Conservation (phyloP, 1,284 basidiomycete species). For the Prillingera fragicola region DNA sequence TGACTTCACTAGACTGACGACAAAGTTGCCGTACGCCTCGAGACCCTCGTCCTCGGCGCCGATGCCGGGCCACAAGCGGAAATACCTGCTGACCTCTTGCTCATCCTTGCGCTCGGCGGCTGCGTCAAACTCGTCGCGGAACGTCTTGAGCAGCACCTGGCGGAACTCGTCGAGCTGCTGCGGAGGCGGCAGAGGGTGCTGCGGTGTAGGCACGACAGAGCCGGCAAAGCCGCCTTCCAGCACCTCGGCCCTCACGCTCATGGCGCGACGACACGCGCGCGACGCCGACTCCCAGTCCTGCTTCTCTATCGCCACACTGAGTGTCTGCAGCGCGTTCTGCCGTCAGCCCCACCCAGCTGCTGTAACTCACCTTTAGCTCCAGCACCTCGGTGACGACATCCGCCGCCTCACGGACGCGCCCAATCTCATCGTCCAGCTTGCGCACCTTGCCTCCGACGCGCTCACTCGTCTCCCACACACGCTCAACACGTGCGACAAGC, state of each 20-base stretch:
- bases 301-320: constrained; percentile 70
- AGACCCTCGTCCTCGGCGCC: constrained; percentile 77
- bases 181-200: constrained; percentile 75
- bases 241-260: constrained; percentile 71
- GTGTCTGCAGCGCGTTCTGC: constrained; percentile 69
- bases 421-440: constrained; percentile 83
- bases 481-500: constrained; percentile 40
- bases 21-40: constrained; percentile 88
- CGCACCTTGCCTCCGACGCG: constrained; percentile 84
- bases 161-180: constrained; percentile 74
- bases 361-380: constrained; percentile 69
- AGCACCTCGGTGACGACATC: constrained; percentile 81
- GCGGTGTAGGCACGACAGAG: constrained; percentile 79
- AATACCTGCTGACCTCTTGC: constrained; percentile 83
- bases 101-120: constrained; percentile 69
- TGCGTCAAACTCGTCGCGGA: constrained; percentile 72
- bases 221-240: constrained; percentile 80
- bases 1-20: constrained; percentile 79
- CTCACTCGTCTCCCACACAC: constrained; percentile 65
- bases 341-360: neutral
- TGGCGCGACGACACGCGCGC: constrained; percentile 80
- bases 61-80: constrained; percentile 92
- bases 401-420: constrained; percentile 72
- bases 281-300: constrained; percentile 95
- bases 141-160: constrained; percentile 68